Conservation (phyloP, 768 basidiomycete species). For the Kwoniella europaea region DNA sequence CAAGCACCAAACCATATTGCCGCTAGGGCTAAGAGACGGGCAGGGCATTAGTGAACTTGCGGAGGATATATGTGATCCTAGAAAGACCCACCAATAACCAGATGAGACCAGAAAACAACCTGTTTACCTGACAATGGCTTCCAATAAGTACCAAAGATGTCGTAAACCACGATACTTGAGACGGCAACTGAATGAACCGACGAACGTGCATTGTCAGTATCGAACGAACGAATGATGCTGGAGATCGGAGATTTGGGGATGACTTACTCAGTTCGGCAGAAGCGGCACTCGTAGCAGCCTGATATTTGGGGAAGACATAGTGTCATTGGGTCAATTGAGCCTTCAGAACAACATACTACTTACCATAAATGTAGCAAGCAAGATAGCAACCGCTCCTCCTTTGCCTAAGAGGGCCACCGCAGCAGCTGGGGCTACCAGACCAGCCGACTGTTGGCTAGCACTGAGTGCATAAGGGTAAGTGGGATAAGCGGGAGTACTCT, state of each 20-base stretch:
- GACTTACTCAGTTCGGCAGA: conserved; percentile 60
- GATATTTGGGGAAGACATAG: conserved; percentile 1
- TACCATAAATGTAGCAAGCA: conserved; percentile 61
- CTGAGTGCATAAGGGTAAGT: conserved; percentile 64
- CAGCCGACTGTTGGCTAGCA: conserved; percentile 57
- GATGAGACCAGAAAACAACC: conserved; percentile 38
- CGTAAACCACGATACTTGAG: conserved; percentile 54
- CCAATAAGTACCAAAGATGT: conserved; percentile 59
- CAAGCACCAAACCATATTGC: conserved; percentile 54
- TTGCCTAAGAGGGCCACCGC: conserved; percentile 63
- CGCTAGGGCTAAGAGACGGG: conserved; percentile 26
- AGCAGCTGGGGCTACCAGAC: conserved; percentile 63
- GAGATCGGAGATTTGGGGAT: not conserved
- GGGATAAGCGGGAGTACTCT: conserved; percentile 62
- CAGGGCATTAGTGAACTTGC: too few species aligned
- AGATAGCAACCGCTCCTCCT: conserved; percentile 61
- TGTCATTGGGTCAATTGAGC: too few species aligned
- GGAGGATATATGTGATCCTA: not conserved
- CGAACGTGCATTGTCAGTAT: too few species aligned
- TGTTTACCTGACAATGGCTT: conserved; percentile 30
- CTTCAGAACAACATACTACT: not conserved
- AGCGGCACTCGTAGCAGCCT: conserved; percentile 64
- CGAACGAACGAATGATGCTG: too few species aligned
- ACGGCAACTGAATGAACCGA: conserved; percentile 55
- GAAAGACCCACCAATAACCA: conserved; percentile 26